phyloP scores from a whole-genome alignment of 768 basidiomycete species.

The Lepiota brunneoincarnata region DNA sequence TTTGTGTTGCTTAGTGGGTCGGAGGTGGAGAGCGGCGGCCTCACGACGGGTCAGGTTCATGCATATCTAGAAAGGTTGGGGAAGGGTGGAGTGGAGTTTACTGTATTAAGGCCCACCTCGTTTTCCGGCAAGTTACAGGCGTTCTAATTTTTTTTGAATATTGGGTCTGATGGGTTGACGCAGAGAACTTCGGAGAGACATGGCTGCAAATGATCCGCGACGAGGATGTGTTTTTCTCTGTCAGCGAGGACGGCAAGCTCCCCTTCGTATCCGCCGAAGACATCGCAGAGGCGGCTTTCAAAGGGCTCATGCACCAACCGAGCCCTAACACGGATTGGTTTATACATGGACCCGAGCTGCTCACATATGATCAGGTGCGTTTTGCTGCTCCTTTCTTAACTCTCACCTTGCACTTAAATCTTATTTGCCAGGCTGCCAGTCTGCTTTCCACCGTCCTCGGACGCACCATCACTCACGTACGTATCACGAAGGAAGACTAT shows the following conservation, averaged over 20 bases:
- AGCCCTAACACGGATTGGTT: slow-evolving; percentile 23
- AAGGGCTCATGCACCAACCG: slow-evolving; percentile 24
- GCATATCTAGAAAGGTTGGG: slow-evolving; percentile 28
- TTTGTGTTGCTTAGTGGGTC: slow-evolving; percentile 15
- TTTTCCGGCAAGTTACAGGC: slow-evolving; percentile 27
- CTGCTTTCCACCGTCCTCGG: slow-evolving; percentile 24
- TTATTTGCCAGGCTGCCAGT: slow-evolving; percentile 20
- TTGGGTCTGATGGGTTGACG: background rate
- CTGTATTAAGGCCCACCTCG: slow-evolving; percentile 34
- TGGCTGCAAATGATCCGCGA: slow-evolving; percentile 21
- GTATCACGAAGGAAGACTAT: slow-evolving; percentile 19
- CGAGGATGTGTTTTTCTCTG: slow-evolving; percentile 23
- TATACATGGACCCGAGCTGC: slow-evolving; percentile 31
- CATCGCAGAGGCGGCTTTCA: slow-evolving; percentile 29
- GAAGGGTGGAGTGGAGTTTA: slow-evolving; percentile 29
- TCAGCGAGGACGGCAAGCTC: slow-evolving; percentile 23
- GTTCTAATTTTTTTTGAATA: background rate
- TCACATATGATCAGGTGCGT: slow-evolving; percentile 31
- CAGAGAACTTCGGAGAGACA: slow-evolving; percentile 28
- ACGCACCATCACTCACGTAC: slow-evolving; percentile 25
- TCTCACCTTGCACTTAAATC: background rate
- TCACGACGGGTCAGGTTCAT: slow-evolving; percentile 26
- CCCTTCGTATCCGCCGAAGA: slow-evolving; percentile 30
- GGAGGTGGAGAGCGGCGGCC: slow-evolving; percentile 2
- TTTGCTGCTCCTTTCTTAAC: background rate